Conservation (phyloP, 2,329 filamentous ascomycete genomes). For the Fusarium secorum region DNA sequence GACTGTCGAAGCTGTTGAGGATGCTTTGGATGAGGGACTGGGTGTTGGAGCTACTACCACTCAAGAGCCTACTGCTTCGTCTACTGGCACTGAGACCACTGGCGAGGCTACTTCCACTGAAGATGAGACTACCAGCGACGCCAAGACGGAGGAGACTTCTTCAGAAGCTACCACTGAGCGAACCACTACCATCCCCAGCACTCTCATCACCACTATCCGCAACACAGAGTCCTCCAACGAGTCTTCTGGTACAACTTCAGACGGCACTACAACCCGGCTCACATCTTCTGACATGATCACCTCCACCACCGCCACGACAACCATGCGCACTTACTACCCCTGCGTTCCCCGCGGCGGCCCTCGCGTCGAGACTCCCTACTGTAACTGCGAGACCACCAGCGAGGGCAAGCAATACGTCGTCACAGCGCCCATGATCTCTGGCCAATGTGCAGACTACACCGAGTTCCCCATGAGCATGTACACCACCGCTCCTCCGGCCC, state of each 20-base stretch:
- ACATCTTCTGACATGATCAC: background rate
- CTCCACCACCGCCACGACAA: background rate
- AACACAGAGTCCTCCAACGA: background rate
- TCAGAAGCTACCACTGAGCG: background rate
- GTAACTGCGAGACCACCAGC: conserved; percentile 11
- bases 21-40: background rate
- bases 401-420: background rate
- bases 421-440: conserved; percentile 3
- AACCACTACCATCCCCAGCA: background rate
- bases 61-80: background rate
- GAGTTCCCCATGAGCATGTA: conserved; percentile 10
- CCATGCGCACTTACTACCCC: conserved; percentile 5
- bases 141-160: background rate
- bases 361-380: background rate
- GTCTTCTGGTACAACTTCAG: background rate
- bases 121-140: background rate
- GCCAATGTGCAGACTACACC: background rate
- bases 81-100: background rate
- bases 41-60: background rate
- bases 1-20: background rate
- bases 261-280: background rate
- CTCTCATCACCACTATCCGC: conserved; percentile 7
- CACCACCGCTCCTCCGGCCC: background rate
- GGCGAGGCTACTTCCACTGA: background rate
- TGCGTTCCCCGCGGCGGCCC: background rate